Conservation (phyloP, 2,329 filamentous ascomycete species). For the Verticillium klebahnii region DNA sequence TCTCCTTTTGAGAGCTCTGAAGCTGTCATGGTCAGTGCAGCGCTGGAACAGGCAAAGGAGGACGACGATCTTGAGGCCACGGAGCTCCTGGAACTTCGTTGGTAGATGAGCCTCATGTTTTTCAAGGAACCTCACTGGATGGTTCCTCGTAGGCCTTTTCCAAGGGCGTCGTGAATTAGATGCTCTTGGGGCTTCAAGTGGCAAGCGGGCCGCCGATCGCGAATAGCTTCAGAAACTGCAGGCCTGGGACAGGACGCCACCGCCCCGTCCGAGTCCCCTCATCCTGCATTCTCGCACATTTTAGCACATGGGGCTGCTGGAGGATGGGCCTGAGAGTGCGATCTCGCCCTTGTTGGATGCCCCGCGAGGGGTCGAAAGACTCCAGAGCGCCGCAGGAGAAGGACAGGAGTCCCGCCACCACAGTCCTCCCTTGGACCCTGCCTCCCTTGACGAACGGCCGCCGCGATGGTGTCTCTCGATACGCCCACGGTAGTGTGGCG, state of each 20-base stretch:
- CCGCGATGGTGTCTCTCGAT: not conserved
- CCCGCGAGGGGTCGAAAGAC: not conserved
- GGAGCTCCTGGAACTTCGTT: not conserved
- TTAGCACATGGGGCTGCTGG: not conserved
- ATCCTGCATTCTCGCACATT: not conserved
- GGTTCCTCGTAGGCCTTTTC: not conserved
- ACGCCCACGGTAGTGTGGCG: slow-evolving; percentile 2
- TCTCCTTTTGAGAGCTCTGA: not conserved
- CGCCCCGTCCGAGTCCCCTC: not conserved
- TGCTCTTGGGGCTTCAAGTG: not conserved
- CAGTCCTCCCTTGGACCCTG: not conserved
- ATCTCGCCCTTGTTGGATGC: not conserved
- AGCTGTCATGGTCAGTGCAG: not conserved
- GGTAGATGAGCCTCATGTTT: not conserved
- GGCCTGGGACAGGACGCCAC: not conserved
- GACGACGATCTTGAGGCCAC: not conserved
- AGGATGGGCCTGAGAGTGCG: not conserved
- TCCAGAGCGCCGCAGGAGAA: not conserved
- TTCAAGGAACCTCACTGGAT: not conserved
- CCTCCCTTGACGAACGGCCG: not conserved
- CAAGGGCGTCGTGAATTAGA: not conserved
- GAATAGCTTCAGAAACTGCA: not conserved
- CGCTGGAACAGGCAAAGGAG: not conserved
- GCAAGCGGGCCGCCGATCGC: not conserved
- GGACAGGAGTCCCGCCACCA: not conserved